These are phyloP conservation scores for Aegilops umbellulata DNA, from an alignment of 176 grass and related monocot species.

Conservation along the genomic window DNA sequence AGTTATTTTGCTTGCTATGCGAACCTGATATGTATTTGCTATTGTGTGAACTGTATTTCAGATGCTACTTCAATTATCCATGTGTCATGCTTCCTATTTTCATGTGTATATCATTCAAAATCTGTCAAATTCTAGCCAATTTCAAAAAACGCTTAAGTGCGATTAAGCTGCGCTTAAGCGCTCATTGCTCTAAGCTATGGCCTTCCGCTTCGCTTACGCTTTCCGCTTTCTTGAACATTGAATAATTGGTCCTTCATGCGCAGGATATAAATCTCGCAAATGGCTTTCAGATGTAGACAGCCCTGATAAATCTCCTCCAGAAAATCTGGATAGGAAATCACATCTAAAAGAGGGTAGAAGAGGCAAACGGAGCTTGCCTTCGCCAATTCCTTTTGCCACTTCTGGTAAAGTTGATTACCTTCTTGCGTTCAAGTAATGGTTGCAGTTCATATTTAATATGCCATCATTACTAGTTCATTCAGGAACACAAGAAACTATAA, in stretches of 20 bases:
- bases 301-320: constrained; percentile 38
- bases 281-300: constrained; percentile 51
- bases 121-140: too few relatives aligned
- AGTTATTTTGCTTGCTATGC: too few relatives aligned
- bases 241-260: constrained; percentile 38
- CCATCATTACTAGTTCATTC: constrained; percentile 19
- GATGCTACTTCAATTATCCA: too few relatives aligned
- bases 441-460: constrained; percentile 3
- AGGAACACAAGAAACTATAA: constrained; percentile 61
- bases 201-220: too few relatives aligned
- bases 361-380: constrained; percentile 35
- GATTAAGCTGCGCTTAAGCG: too few relatives aligned
- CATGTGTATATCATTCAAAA: too few relatives aligned
- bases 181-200: too few relatives aligned
- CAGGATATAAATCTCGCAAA: constrained; percentile 60
- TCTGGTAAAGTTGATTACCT: constrained; percentile 46
- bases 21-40: too few relatives aligned
- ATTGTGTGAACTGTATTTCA: too few relatives aligned
- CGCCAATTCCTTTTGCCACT: constrained; percentile 36
- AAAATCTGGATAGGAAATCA: constrained; percentile 49
- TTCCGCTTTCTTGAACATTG: too few relatives aligned
- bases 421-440: neutral
- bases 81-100: too few relatives aligned
- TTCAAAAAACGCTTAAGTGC: too few relatives aligned
- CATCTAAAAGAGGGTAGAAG: constrained; percentile 50